phyloP scores from a whole-genome alignment of 1,284 basidiomycete genomes.

The Garcileccinum viscosum region DNA sequence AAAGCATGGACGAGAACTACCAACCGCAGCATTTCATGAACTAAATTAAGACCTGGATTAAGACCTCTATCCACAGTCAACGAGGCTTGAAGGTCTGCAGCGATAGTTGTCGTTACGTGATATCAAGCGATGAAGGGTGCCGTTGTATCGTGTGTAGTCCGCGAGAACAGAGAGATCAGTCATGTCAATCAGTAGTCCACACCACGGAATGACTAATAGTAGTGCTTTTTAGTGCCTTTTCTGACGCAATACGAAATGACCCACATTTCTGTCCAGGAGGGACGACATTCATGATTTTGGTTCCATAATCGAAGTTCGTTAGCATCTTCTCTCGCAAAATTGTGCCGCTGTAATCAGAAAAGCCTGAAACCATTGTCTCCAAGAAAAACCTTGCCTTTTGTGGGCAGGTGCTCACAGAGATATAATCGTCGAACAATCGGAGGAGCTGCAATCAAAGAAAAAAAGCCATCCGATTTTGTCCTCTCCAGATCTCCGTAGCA shows the following conservation, averaged over 20 bases:
- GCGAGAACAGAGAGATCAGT: constrained; percentile 75
- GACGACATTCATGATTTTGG: constrained; percentile 59
- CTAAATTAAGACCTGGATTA: constrained; percentile 62
- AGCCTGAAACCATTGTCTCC: constrained; percentile 81
- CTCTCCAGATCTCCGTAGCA: constrained; percentile 93
- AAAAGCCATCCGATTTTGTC: constrained; percentile 50
- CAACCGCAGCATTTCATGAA: constrained; percentile 74
- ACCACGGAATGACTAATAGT: constrained; percentile 81
- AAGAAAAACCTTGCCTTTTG: constrained; percentile 76
- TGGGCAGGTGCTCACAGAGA: constrained; percentile 81
- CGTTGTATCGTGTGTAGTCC: constrained; percentile 73
- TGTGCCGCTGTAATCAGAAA: constrained; percentile 92
- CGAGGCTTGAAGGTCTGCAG: constrained; percentile 62
- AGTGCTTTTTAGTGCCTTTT: constrained; percentile 2
- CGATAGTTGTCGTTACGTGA: background rate
- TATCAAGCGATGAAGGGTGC: constrained; percentile 32
- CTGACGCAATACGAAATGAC: constrained; percentile 10
- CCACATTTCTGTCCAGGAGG: constrained; percentile 55
- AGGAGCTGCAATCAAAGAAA: constrained; percentile 75
- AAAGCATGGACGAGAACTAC: constrained; percentile 39
- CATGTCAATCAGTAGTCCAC: constrained; percentile 83
- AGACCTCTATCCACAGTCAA: constrained; percentile 70
- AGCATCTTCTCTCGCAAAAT: constrained; percentile 90
- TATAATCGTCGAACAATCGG: constrained; percentile 92
- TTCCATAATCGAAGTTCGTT: constrained; percentile 79